Evolutionary conservation across 371 early-diverging fungal genomes (phyloP).

Genomic region (Syncephalastrum monosporum): DNA sequence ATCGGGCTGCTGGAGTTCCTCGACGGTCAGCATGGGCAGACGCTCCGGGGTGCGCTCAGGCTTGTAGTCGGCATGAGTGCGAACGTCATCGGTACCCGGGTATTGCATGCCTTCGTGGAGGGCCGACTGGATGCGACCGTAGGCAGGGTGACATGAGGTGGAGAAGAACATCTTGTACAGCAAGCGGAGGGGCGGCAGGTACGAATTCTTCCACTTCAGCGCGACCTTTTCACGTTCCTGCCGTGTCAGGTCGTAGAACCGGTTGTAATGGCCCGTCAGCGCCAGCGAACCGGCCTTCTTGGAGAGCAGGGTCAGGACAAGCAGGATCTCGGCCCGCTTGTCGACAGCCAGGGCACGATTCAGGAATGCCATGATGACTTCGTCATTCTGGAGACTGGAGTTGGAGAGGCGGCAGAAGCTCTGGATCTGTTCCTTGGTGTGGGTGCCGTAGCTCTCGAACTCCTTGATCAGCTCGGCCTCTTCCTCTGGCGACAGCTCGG

Average conservation of each 20-base stretch:
- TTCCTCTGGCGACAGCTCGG: constrained; percentile 32
- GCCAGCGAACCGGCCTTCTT: constrained; percentile 54
- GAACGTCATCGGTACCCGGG: constrained; percentile 22
- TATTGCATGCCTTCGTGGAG: constrained; percentile 44
- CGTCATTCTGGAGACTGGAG: constrained; percentile 13
- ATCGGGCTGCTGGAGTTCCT: constrained; percentile 21
- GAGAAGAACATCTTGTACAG: constrained; percentile 34
- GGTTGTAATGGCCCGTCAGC: constrained; percentile 50
- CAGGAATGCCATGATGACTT: constrained; percentile 16
- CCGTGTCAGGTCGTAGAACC: constrained; percentile 46
- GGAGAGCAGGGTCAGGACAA: constrained; percentile 30
- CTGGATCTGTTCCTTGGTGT: constrained; percentile 4
- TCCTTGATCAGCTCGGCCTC: constrained; percentile 26
- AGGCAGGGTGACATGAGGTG: constrained; percentile 25
- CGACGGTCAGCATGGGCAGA: constrained; percentile 19
- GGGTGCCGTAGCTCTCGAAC: constrained; percentile 7
- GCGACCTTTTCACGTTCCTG: constrained; percentile 52
- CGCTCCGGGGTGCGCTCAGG: constrained; percentile 22
- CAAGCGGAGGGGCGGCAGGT: constrained; percentile 46
- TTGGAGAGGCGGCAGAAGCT: constrained; percentile 9
- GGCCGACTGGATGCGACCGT: constrained; percentile 10
- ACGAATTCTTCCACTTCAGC: constrained; percentile 45
- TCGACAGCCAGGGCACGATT: constrained; percentile 33
- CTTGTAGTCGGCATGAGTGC: constrained; percentile 10
- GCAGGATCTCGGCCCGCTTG: constrained; percentile 30